phyloP scores from a whole-genome alignment of 108 stramenopile species.

The Discostella stelligeroides region DNA sequence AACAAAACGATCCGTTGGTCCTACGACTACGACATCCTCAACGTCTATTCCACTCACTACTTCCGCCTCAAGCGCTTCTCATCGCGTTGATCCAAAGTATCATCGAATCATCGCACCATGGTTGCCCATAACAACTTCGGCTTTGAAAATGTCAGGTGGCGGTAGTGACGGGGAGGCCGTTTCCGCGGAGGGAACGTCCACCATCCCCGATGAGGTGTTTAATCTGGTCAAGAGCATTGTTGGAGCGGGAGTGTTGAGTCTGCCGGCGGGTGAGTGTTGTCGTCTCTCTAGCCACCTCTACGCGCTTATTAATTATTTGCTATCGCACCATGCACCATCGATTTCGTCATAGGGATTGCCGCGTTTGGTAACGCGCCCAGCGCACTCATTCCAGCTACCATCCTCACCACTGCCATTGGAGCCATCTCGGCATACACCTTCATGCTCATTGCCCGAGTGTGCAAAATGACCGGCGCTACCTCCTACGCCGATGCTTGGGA shows the following conservation, averaged over 20 bases:
- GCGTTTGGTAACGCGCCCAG: slow-evolving; percentile 92
- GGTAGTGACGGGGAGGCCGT: slow-evolving; percentile 31
- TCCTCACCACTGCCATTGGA: slow-evolving; percentile 82
- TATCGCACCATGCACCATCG: background rate
- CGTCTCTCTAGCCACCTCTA: background rate
- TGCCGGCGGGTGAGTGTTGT: slow-evolving; percentile 78
- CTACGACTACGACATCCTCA: no score
- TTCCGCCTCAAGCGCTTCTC: no score
- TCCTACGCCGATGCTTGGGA: slow-evolving; percentile 94
- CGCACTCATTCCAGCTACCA: slow-evolving; percentile 87
- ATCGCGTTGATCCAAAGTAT: no score
- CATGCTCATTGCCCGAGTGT: slow-evolving; percentile 86
- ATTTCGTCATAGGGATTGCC: slow-evolving; percentile 65
- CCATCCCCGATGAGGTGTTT: slow-evolving; percentile 86
- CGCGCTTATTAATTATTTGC: background rate
- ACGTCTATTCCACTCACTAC: no score
- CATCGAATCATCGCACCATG: no score
- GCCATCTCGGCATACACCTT: slow-evolving; percentile 89
- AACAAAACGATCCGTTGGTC: background rate
- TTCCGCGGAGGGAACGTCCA: slow-evolving; percentile 64
- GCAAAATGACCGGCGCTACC: slow-evolving; percentile 80
- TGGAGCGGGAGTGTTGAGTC: slow-evolving; percentile 92
- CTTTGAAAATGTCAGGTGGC: slow-evolving; percentile 42
- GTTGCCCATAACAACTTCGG: slow-evolving; percentile 22
- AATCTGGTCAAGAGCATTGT: slow-evolving; percentile 94